A percentile compares a stretch with the other conserved stretches of the same genome.
Conservation (phyloP, 192 early-diverging fungal genomes). For the Entomortierella beljakovae region DNA sequence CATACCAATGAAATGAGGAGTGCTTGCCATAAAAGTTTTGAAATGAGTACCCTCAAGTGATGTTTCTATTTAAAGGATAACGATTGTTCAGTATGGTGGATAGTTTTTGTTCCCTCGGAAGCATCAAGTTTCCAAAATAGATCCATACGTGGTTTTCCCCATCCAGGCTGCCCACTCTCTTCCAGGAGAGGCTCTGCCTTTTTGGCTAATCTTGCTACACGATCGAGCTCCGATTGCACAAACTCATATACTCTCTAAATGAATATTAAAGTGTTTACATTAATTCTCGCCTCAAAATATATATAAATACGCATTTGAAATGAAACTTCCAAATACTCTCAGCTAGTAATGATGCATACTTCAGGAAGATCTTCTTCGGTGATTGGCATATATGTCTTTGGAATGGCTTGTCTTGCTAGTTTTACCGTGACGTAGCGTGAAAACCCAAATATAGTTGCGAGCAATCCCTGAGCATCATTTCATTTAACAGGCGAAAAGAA, state of each 20-base stretch:
- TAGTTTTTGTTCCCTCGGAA: background rate
- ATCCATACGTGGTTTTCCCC: constrained; percentile 61
- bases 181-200: constrained; percentile 56
- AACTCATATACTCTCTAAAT: constrained; percentile 57
- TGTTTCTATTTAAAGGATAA: constrained; percentile 10
- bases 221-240: constrained; percentile 57
- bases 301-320: too few relatives aligned
- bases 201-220: constrained; percentile 51
- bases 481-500: background rate
- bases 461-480: constrained; percentile 50
- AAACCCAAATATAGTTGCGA: constrained; percentile 60
- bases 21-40: constrained; percentile 65
- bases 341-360: constrained; percentile 27
- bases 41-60: constrained; percentile 63
- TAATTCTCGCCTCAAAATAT: too few relatives aligned
- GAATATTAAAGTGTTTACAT: background rate
- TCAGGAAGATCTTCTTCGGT: constrained; percentile 60
- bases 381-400: constrained; percentile 64
- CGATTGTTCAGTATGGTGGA: background rate
- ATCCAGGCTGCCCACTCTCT: constrained; percentile 61
- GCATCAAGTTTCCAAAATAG: background rate
- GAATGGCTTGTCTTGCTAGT: constrained; percentile 60
- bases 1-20: constrained; percentile 65
- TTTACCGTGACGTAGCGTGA: constrained; percentile 62
- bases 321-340: background rate